Percentiles rank a stretch among this genome's conserved stretches.
phyloP scores from a whole-genome alignment of 23 red algal species.

The Gracilaria domingensis region DNA sequence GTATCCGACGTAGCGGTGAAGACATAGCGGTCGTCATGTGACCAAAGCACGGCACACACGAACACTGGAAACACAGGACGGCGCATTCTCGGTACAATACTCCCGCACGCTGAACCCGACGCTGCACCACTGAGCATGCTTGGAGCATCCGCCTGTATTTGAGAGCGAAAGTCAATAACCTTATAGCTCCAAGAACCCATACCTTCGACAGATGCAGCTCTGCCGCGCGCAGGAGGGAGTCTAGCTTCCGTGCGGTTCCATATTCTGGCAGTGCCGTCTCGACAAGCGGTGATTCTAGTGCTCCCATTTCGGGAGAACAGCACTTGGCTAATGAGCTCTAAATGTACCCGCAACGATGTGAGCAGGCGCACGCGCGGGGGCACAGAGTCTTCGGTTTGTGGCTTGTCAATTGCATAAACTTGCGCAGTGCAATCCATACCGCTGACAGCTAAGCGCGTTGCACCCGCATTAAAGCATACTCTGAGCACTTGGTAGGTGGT shows the following conservation, averaged over 20 bases:
- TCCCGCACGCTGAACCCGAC: conserved; percentile 60
- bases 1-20: conserved; percentile 80
- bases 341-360: conserved; percentile 78
- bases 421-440: conserved; percentile 80
- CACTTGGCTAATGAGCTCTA: conserved; percentile 65
- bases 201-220: conserved; percentile 46
- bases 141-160: conserved; percentile 58
- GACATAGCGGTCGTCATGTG: conserved; percentile 68
- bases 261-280: conserved; percentile 83
- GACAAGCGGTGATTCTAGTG: conserved; percentile 69
- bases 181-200: conserved; percentile 76
- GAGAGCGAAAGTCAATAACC: conserved; percentile 70
- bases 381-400: background rate
- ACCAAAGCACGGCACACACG: conserved; percentile 82
- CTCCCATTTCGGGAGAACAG: conserved; percentile 77
- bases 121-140: conserved; percentile 59
- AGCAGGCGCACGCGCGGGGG: conserved; percentile 54
- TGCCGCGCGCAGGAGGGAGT: conserved; percentile 17
- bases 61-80: conserved; percentile 57
- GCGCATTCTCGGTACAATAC: conserved; percentile 76
- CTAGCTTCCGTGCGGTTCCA: conserved; percentile 76
- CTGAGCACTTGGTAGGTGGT: conserved; percentile 65
- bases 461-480: conserved; percentile 77
- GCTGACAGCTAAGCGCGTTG: conserved; percentile 78
- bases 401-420: conserved; percentile 68